Evolutionary conservation across 768 basidiomycete species (phyloP).

Genomic region (Scleroderma citrinum): DNA sequence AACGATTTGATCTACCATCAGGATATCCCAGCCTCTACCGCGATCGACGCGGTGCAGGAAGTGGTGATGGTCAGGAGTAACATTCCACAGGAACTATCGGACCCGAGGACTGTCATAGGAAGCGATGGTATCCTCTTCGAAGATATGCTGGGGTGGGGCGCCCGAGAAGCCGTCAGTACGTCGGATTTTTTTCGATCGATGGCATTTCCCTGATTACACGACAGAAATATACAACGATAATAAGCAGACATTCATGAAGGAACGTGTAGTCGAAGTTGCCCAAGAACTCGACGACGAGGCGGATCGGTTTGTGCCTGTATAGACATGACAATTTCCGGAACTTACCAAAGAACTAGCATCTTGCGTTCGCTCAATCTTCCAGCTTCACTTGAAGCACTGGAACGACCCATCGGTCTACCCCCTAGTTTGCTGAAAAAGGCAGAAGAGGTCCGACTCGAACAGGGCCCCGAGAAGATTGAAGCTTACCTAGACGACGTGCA

Average conservation of each 20-base stretch:
- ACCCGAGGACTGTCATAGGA: constrained; percentile 52
- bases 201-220: not conserved
- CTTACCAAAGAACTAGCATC: constrained; percentile 37
- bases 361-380: constrained; percentile 75
- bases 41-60: constrained; percentile 58
- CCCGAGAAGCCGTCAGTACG: constrained; percentile 81
- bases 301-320: constrained; percentile 45
- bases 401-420: constrained; percentile 82
- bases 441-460: constrained; percentile 73
- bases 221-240: constrained; percentile 83
- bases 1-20: constrained; percentile 96
- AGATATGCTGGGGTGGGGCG: constrained; percentile 80
- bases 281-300: constrained; percentile 56
- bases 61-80: constrained; percentile 60
- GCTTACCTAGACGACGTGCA: constrained; percentile 68
- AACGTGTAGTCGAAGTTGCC: constrained; percentile 55
- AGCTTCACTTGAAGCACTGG: constrained; percentile 80
- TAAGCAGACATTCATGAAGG: constrained; percentile 62
- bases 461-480: constrained; percentile 70
- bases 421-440: constrained; percentile 82
- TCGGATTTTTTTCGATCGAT: constrained; percentile 4
- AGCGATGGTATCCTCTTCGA: constrained; percentile 61
- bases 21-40: constrained; percentile 68
- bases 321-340: not conserved
- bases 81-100: constrained; percentile 48